These are phyloP conservation scores for Wickerhamiella bombiphila DNA, from an alignment of 805 yeast genomes.

Conservation along the genomic window DNA sequence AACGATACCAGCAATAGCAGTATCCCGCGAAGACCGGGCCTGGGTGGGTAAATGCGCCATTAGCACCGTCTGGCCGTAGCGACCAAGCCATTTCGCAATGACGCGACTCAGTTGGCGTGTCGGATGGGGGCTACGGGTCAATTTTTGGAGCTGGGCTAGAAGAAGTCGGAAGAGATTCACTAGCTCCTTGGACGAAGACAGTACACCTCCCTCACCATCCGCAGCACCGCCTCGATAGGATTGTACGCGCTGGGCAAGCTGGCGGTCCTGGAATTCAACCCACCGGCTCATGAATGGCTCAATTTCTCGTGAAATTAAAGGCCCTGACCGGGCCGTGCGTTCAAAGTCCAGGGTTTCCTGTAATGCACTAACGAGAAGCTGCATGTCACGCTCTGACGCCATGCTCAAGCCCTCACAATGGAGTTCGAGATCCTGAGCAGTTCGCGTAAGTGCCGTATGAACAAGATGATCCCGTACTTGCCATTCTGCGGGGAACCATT, in stretches of 20 bases:
- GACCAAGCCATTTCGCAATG: slow-evolving; percentile 50
- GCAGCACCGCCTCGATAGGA: slow-evolving; percentile 34
- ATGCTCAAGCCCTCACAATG: slow-evolving; percentile 30
- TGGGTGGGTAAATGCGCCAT: slow-evolving; percentile 34
- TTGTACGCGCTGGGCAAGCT: slow-evolving; percentile 35
- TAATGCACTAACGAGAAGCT: slow-evolving; percentile 50
- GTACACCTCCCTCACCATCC: slow-evolving; percentile 38
- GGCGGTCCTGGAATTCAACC: slow-evolving; percentile 70
- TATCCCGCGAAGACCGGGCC: slow-evolving; percentile 39
- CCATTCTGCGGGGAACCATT: slow-evolving; percentile 61
- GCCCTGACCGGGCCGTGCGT: slow-evolving; percentile 31
- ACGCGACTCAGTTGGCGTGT: slow-evolving; percentile 36
- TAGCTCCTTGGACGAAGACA: slow-evolving; percentile 77
- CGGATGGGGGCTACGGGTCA: slow-evolving; percentile 30
- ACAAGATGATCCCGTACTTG: slow-evolving; percentile 48
- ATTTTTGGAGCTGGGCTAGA: slow-evolving; percentile 50
- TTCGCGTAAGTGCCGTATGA: slow-evolving; percentile 47
- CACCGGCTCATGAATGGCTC: slow-evolving; percentile 77
- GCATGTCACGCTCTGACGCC: slow-evolving; percentile 32
- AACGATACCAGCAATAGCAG: slow-evolving; percentile 52
- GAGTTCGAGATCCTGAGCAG: slow-evolving; percentile 49
- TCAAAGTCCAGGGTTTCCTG: slow-evolving; percentile 79
- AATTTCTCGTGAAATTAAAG: slow-evolving; percentile 48
- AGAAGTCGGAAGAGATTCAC: slow-evolving; percentile 64
- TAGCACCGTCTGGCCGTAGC: slow-evolving; percentile 40